These are phyloP conservation scores for Candida morakotiae DNA, from an alignment of 805 yeast genomes.

Conservation along the genomic window DNA sequence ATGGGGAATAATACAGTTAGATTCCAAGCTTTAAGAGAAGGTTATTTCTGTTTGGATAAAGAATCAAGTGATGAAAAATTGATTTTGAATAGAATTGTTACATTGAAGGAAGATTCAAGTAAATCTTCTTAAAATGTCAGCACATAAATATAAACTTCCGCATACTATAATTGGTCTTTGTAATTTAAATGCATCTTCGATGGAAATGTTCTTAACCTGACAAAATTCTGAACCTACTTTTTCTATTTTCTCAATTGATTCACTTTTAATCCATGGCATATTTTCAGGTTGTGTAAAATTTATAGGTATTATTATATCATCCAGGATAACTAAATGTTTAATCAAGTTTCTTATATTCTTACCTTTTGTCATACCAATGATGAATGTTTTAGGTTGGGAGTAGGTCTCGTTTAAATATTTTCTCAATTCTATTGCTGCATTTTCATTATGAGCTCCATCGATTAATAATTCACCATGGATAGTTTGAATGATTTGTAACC, in stretches of 20 bases:
- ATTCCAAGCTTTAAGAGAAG: conserved; percentile 96
- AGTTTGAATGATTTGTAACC: conserved; percentile 51
- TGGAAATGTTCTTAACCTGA: conserved; percentile 11
- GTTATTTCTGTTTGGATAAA: conserved; percentile 88
- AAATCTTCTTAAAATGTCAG: conserved; percentile 22
- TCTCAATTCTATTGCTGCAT: conserved; percentile 74
- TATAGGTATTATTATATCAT: conserved; percentile 61
- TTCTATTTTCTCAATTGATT: conserved; percentile 6
- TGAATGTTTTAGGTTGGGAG: conserved; percentile 43
- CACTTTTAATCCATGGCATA: conserved; percentile 83
- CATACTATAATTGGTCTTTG: conserved; percentile 31
- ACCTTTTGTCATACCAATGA: conserved; percentile 75
- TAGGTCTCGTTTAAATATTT: conserved; percentile 38
- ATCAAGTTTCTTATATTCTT: conserved; percentile 55
- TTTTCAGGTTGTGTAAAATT: conserved; percentile 69
- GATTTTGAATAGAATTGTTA: conserved; percentile 85
- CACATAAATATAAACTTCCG: conserved; percentile 41
- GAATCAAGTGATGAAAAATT: conserved; percentile 62
- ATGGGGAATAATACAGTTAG: conserved; percentile 72
- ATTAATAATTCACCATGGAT: conserved; percentile 41
- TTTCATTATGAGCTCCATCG: conserved; percentile 92
- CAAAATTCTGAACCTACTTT: conserved; percentile 1
- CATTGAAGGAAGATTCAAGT: conserved; percentile 62
- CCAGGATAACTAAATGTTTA: conserved; percentile 39
- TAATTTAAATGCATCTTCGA: conserved; percentile 19